phyloP scores from a whole-genome alignment of 2,329 filamentous ascomycete species.

The Exophiala aquamarina region DNA sequence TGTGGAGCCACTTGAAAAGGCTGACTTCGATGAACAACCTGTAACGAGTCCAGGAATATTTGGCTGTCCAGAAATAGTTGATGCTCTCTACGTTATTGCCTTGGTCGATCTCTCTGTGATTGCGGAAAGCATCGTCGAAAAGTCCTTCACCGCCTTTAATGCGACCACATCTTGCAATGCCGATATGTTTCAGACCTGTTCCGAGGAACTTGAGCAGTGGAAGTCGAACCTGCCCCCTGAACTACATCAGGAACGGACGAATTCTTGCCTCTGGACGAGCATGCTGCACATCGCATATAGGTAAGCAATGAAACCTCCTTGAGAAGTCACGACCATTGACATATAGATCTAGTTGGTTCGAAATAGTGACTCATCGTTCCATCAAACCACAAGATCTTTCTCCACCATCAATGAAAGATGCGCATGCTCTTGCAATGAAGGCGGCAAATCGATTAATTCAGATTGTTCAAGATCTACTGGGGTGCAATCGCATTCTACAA shows the following conservation, averaged over 20 bases:
- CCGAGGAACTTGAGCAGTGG: conserved; percentile 19
- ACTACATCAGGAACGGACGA: conserved; percentile 11
- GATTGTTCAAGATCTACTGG: conserved; percentile 26
- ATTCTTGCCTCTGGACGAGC: conserved; percentile 20
- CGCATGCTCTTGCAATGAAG: conserved; percentile 16
- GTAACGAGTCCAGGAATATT: conserved; percentile 15
- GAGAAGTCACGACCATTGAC: neutral
- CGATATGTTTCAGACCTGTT: conserved; percentile 21
- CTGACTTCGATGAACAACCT: conserved; percentile 26
- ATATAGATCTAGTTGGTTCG: conserved; percentile 13
- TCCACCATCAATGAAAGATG: conserved; percentile 18
- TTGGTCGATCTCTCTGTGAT: conserved; percentile 20
- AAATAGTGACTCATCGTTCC: conserved; percentile 21
- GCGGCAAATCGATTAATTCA: conserved; percentile 26
- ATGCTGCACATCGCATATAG: conserved; percentile 22
- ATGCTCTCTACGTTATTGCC: conserved; percentile 21
- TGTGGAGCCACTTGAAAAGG: conserved; percentile 25
- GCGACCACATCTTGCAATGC: conserved; percentile 14
- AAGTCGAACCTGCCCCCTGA: conserved; percentile 13
- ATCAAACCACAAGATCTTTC: conserved; percentile 20
- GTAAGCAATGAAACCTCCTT: conserved; percentile 3
- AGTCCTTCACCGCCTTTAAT: conserved; percentile 21
- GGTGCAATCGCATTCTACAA: conserved; percentile 17
- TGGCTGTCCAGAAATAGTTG: conserved; percentile 12
- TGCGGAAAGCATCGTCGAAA: conserved; percentile 17